phyloP scores from a whole-genome alignment of 106 monocot genomes.

The Acanthochlamys bracteata region DNA sequence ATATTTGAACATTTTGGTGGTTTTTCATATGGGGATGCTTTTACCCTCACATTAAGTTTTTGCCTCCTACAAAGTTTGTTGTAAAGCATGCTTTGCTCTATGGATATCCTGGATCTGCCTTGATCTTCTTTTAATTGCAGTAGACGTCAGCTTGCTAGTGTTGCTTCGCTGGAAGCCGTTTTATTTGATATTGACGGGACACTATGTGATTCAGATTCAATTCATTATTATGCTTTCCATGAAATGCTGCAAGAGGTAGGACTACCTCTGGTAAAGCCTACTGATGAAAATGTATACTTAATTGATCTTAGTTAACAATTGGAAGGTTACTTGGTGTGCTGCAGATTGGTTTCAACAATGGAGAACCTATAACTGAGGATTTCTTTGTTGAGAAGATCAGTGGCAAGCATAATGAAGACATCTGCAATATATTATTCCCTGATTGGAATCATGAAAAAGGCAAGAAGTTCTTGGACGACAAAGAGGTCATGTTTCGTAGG shows the following conservation, averaged over 20 bases:
- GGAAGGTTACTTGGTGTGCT: background rate
- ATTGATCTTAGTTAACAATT: background rate
- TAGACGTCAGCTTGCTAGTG: background rate
- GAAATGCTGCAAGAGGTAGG: slow-evolving; percentile 66
- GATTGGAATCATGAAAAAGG: slow-evolving; percentile 47
- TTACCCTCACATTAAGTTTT: too few relatives aligned
- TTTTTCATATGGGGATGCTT: too few relatives aligned
- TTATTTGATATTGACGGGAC: slow-evolving; percentile 74
- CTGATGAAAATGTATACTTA: background rate
- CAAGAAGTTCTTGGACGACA: slow-evolving; percentile 73
- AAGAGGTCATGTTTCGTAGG: slow-evolving; percentile 64
- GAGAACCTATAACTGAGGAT: slow-evolving; percentile 60
- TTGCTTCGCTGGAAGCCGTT: slow-evolving; percentile 45
- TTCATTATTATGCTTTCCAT: slow-evolving; percentile 59
- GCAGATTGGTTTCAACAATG: slow-evolving; percentile 57
- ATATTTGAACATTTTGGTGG: too few relatives aligned
- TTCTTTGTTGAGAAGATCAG: slow-evolving; percentile 46
- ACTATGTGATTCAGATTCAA: slow-evolving; percentile 64
- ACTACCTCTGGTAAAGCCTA: background rate
- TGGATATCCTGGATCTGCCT: background rate
- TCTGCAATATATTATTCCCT: slow-evolving; percentile 44
- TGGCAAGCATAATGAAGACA: slow-evolving; percentile 60
- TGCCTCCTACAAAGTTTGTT: too few relatives aligned
- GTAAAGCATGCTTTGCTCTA: too few relatives aligned
- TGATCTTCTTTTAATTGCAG: background rate